Conservation (phyloP, 2,329 filamentous ascomycete genomes). For the Blumeria hordei region DNA sequence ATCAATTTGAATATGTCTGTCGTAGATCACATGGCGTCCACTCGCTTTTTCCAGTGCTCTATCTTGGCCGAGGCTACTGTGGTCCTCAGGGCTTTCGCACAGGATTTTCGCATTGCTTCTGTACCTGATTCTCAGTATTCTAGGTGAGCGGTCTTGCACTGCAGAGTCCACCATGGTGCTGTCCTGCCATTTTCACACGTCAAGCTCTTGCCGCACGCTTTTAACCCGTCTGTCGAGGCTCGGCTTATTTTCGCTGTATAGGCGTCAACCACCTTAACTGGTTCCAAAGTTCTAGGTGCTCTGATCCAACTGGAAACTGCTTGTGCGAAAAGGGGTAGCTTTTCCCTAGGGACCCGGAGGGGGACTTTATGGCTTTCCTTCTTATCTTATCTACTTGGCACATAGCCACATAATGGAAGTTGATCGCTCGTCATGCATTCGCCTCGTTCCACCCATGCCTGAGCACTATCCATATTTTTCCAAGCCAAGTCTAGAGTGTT, state of each 20-base stretch:
- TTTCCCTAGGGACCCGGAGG: background rate
- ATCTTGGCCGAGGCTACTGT: background rate
- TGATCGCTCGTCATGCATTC: background rate
- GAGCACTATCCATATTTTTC: no score
- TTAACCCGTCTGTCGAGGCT: background rate
- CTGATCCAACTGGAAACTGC: background rate
- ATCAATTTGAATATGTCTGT: background rate
- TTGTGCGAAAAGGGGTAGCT: background rate
- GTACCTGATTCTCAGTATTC: background rate
- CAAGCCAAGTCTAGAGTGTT: no score
- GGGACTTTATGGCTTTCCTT: background rate
- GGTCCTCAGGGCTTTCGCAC: background rate
- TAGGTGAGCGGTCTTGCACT: background rate
- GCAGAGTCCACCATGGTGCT: background rate
- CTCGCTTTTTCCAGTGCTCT: background rate
- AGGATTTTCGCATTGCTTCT: background rate
- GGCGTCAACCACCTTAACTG: background rate
- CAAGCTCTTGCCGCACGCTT: background rate
- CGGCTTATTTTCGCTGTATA: background rate
- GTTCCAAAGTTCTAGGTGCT: background rate
- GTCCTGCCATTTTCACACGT: background rate
- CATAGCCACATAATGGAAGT: background rate
- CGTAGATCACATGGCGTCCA: background rate
- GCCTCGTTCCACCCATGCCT: no score
- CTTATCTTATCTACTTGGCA: background rate